Evolutionary conservation across 768 basidiomycete species (phyloP), one percentile per base, ranked within the genome.

Genomic region (Phaeolepiota aurea): DNA sequence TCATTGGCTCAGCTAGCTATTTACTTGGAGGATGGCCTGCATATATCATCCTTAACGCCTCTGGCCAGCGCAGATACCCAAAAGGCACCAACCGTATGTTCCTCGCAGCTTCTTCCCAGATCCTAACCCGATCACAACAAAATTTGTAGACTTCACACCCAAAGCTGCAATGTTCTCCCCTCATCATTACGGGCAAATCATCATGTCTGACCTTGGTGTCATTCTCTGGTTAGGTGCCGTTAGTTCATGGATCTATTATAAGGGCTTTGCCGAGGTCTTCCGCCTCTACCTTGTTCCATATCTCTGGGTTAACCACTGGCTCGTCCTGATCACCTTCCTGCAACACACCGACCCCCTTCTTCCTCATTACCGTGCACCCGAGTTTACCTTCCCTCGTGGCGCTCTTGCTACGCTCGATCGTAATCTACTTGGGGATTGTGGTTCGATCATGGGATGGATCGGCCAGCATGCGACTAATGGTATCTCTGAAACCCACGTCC

Each of bases 311-410:
- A 89, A 89, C 71, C 88, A 91, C 71, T 96, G 92, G 92, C 74
- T 97, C 40, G 89, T 97, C 43, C 54, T 91, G 52, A 96, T 97
- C 68, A 96, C 92, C 14, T 97, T 90, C 84, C 72, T 97, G 38
- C 94, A 99, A 68, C 94, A 99, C 71, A 97, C 94, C 52, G 94
- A 97, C 65, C 90, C 93, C 14, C 61, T 85, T 34, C 77, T 98
- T 32, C 93, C 93, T 37, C 94, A 97, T 65, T 97, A 96, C 73
- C 86, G 87, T 48, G 77, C 82, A 11, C 56, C 77, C 25, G 82
- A 86, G 55, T 97, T 94, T 73, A 92, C 82, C 28, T 99, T 98
- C 75, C 70, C 83, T 32, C 87, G 91, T 50, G 94, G 94, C 44
- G 94, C 94, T 12, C 79, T 98, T 39, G 68, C 87, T 39, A 99